Evolutionary conservation across 2,329 filamentous ascomycete species (phyloP).

Genomic region (Teratosphaeriaceae sp.): DNA sequence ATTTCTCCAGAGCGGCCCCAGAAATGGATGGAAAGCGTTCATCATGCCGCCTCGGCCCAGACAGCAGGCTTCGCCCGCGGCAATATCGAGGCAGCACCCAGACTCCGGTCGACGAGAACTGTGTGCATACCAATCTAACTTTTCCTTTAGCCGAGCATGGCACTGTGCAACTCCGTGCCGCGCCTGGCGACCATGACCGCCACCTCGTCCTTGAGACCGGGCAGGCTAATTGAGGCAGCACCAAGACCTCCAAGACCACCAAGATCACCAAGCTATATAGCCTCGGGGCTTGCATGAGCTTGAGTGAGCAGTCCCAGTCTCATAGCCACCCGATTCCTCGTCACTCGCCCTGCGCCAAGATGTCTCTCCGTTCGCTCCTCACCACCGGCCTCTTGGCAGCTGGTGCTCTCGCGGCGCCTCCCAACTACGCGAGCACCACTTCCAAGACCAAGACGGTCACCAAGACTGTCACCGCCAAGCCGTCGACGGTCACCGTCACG

Average conservation of each 20-base stretch:
- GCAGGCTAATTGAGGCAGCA: slow-evolving; percentile 6
- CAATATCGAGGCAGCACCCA: not conserved
- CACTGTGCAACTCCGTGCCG: too few species aligned
- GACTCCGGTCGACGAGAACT: not conserved
- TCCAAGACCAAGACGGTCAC: not conserved
- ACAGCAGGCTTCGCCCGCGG: too few species aligned
- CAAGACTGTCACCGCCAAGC: not conserved
- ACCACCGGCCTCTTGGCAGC: not conserved
- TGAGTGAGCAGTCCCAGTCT: not conserved
- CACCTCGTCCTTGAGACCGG: too few species aligned
- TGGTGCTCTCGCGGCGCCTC: not conserved
- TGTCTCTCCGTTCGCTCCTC: slow-evolving; percentile 5
- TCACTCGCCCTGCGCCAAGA: too few species aligned
- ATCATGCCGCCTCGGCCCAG: too few species aligned
- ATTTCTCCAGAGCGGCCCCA: not conserved
- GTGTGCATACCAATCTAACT: not conserved
- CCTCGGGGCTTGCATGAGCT: not conserved
- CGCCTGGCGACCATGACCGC: too few species aligned
- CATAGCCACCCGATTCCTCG: not conserved
- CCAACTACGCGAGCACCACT: not conserved
- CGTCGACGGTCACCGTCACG: slow-evolving; percentile 40
- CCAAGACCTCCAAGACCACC: too few species aligned
- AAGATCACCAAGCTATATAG: not conserved
- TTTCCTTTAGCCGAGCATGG: not conserved
- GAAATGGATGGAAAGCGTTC: too few species aligned